Percentiles rank a stretch among this genome's conserved stretches.
phyloP scores from a whole-genome alignment of 176 grass and related monocot species.

The Pontederia paniculata region DNA sequence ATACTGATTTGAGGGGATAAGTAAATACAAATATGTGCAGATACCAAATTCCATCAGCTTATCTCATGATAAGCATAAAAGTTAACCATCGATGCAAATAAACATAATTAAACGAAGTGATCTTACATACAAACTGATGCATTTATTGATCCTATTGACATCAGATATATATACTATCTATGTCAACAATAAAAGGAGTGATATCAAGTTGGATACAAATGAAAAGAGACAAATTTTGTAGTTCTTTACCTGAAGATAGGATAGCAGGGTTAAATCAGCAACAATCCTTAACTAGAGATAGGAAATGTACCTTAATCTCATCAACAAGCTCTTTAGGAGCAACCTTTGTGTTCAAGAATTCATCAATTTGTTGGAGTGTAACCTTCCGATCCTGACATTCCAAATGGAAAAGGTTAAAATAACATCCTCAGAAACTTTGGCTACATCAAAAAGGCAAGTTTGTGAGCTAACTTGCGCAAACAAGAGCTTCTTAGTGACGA shows the following conservation, averaged over 20 bases:
- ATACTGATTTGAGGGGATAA: too few relatives aligned
- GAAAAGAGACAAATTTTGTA: neutral
- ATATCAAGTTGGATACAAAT: too few relatives aligned
- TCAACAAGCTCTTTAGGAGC: constrained; percentile 86
- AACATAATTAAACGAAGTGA: too few relatives aligned
- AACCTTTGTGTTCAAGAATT: constrained; percentile 20
- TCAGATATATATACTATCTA: too few relatives aligned
- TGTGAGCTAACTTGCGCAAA: constrained; percentile 57
- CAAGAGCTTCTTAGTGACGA: constrained; percentile 51
- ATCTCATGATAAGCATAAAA: too few relatives aligned
- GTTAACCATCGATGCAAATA: too few relatives aligned
- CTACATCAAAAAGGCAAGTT: neutral
- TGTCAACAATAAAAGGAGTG: too few relatives aligned
- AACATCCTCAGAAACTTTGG: neutral
- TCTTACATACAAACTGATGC: too few relatives aligned
- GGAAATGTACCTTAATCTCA: constrained; percentile 69
- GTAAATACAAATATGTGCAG: too few relatives aligned
- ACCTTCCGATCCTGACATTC: constrained; percentile 56
- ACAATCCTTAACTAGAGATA: neutral
- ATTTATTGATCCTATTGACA: too few relatives aligned
- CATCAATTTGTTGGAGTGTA: constrained; percentile 79
- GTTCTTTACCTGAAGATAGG: neutral
- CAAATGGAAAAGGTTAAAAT: constrained; percentile 13
- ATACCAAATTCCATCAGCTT: too few relatives aligned
- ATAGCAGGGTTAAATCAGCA: neutral